phyloP scores from a whole-genome alignment of 2,329 filamentous ascomycete genomes.

The Pestalotiopsis sp. region DNA sequence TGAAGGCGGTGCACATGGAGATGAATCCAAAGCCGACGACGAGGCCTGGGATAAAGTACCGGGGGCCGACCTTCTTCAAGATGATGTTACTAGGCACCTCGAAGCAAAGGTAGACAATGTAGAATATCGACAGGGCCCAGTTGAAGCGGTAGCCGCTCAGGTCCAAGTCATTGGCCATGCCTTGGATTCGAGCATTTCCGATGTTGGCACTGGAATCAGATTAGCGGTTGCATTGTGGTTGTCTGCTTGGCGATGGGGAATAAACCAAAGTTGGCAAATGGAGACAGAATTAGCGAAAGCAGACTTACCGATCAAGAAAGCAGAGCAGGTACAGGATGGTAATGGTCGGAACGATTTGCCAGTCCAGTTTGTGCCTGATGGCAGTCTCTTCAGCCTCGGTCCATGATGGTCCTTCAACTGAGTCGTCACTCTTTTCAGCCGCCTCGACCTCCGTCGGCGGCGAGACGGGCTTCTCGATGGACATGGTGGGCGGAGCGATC shows the following conservation, averaged over 20 bases:
- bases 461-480: slow-evolving; percentile 23
- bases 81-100: slow-evolving; percentile 60
- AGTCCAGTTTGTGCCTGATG: slow-evolving; percentile 55
- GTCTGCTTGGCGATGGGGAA: not conserved
- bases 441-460: slow-evolving; percentile 26
- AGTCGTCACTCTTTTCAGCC: slow-evolving; percentile 27
- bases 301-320: slow-evolving; percentile 44
- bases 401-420: slow-evolving; percentile 42
- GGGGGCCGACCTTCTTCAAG: slow-evolving; percentile 55
- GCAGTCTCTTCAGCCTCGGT: slow-evolving; percentile 51
- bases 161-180: slow-evolving; percentile 52
- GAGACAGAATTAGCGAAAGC: not conserved
- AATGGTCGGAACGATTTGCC: slow-evolving; percentile 53
- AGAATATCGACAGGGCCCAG: slow-evolving; percentile 61
- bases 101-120: slow-evolving; percentile 57
- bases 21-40: slow-evolving; percentile 59
- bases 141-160: slow-evolving; percentile 56
- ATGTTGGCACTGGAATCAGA: slow-evolving; percentile 39
- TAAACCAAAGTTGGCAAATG: not conserved
- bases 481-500: slow-evolving; percentile 53
- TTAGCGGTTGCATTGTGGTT: too few species aligned
- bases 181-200: slow-evolving; percentile 59
- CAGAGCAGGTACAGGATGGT: slow-evolving; percentile 57
- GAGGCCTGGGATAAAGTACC: slow-evolving; percentile 55
- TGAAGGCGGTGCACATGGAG: slow-evolving; percentile 57